Evolutionary conservation across 805 yeast genomes (phyloP).

Genomic region (Yarrowia bubula): DNA sequence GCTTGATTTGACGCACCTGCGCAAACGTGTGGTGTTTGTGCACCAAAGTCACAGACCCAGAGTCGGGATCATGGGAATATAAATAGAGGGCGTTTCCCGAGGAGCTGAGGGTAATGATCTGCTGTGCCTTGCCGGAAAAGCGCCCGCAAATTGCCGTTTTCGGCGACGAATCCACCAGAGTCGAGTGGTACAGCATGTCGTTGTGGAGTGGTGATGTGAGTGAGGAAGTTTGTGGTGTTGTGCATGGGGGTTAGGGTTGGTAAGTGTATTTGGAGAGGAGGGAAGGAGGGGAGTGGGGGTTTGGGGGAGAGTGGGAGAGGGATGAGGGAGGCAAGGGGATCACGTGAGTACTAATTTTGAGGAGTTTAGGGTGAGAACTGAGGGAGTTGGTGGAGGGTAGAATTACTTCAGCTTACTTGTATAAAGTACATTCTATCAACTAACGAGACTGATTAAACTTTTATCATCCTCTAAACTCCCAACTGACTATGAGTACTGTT

Average conservation of each 20-base stretch:
- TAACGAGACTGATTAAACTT: no score
- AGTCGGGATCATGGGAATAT: background rate
- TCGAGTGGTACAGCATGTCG: constrained; percentile 15
- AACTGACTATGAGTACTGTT: no score
- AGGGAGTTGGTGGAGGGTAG: no score
- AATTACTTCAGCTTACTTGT: no score
- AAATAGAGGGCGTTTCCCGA: constrained; percentile 5
- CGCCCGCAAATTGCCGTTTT: background rate
- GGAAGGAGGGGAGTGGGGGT: no score
- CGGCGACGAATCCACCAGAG: background rate
- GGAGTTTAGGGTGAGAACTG: no score
- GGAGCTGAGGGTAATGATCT: constrained; percentile 3
- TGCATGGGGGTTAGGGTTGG: background rate
- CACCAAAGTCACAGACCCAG: background rate
- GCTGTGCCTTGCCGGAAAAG: background rate
- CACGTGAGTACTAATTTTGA: no score
- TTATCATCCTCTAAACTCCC: no score
- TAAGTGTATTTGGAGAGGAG: no score
- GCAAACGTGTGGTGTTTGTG: constrained; percentile 45
- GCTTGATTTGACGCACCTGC: constrained; percentile 52
- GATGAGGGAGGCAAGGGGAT: no score
- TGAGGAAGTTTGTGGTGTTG: background rate
- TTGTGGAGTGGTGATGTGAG: background rate
- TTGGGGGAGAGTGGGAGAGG: background rate
- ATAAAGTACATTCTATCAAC: no score